Percentiles rank a stretch among this genome's conserved stretches.
Evolutionary conservation across 306 rosid genomes (phyloP).

Genomic region (Cucurbita maxima): DNA sequence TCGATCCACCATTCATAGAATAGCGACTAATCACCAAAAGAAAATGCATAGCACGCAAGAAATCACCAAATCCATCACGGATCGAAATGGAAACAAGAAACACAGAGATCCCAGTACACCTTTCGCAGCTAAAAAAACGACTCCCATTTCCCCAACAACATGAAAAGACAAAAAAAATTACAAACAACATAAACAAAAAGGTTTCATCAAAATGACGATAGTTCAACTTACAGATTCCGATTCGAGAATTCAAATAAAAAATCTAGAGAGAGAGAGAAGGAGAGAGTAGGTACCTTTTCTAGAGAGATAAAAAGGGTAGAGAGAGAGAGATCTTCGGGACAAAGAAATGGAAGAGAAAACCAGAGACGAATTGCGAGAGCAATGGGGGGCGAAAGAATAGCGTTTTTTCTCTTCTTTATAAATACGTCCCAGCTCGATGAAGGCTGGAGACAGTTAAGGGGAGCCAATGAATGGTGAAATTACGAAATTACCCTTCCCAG

Average conservation of each 20-base stretch:
- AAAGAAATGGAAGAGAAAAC: background rate
- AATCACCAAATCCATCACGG: background rate
- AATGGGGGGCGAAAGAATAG: background rate
- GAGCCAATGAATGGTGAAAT: background rate
- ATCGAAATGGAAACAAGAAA: background rate
- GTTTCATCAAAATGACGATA: background rate
- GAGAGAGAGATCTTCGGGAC: background rate
- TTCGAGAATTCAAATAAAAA: background rate
- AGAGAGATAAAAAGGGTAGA: background rate
- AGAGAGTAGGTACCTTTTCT: background rate
- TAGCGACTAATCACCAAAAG: background rate
- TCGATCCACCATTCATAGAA: background rate
- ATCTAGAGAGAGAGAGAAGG: background rate
- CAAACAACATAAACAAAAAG: background rate
- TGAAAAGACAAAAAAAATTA: no score
- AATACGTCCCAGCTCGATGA: background rate
- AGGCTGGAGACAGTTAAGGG: conserved; percentile 10
- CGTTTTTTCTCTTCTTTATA: background rate
- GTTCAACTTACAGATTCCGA: background rate
- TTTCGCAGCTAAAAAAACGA: background rate
- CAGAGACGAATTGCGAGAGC: background rate
- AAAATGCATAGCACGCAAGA: background rate
- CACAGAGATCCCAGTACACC: background rate
- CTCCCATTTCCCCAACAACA: background rate
- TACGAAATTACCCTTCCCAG: background rate